These are phyloP conservation scores for Coffea humblotiana DNA, from an alignment of 305 asterid species.

Conservation along the genomic window DNA sequence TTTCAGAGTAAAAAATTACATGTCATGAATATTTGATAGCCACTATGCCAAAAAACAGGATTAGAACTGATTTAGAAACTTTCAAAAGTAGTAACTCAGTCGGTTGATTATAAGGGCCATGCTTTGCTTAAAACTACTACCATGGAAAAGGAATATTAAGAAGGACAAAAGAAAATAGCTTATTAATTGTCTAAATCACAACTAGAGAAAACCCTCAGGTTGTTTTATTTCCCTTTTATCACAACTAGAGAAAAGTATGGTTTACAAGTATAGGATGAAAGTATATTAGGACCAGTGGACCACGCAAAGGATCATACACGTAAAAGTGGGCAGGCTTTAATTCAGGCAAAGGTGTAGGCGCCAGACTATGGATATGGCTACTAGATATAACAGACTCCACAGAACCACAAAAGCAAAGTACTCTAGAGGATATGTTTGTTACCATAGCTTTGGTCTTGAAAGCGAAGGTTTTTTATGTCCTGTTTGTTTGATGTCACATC, in stretches of 20 bases:
- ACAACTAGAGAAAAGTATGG: background rate
- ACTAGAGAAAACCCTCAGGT: too few species aligned
- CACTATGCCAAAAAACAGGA: background rate
- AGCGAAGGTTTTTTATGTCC: constrained; percentile 73
- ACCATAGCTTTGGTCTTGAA: constrained; percentile 78
- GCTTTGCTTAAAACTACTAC: background rate
- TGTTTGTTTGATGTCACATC: constrained; percentile 62
- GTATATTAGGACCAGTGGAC: background rate
- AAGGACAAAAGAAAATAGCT: background rate
- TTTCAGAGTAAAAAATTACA: background rate
- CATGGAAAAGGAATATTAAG: background rate
- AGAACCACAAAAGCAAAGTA: constrained; percentile 5
- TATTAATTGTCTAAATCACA: background rate
- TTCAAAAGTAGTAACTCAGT: background rate
- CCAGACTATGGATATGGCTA: background rate
- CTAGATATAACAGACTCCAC: background rate
- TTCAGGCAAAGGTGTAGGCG: background rate
- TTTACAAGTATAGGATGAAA: background rate
- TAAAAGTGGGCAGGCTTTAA: background rate
- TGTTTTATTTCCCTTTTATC: background rate
- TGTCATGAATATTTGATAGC: background rate
- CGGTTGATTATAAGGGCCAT: background rate
- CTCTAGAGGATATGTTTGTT: constrained; percentile 20
- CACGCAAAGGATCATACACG: background rate
- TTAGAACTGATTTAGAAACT: background rate